A percentile compares a stretch with the other conserved stretches of the same genome.
phyloP scores from a whole-genome alignment of 176 grass and related monocot genomes.

The Olyra latifolia region DNA sequence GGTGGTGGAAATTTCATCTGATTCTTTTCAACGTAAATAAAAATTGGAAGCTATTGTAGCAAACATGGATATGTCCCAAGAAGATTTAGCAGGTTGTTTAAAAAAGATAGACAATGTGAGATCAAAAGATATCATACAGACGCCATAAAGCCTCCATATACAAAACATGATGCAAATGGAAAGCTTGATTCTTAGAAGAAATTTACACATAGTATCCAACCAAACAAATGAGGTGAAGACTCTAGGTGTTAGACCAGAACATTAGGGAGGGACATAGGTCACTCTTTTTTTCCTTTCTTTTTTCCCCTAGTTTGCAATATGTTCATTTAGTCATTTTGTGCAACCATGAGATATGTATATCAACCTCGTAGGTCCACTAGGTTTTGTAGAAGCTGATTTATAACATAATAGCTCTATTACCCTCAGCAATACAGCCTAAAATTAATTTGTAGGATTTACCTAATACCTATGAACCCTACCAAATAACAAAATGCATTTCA shows the following conservation, averaged over 20 bases:
- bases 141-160: background rate
- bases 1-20: no score
- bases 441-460: background rate
- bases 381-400: background rate
- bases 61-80: conserved; percentile 72
- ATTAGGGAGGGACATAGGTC: background rate
- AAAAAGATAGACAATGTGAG: background rate
- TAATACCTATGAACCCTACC: background rate
- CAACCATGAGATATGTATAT: background rate
- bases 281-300: background rate
- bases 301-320: background rate
- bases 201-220: background rate
- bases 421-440: background rate
- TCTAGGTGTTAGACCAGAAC: background rate
- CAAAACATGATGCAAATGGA: background rate
- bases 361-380: background rate
- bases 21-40: no score
- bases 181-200: background rate
- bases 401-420: background rate
- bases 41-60: conserved; percentile 47
- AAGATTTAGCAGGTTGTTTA: conserved; percentile 57
- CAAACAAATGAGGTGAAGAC: background rate
- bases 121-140: background rate
- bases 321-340: background rate
- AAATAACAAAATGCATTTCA: background rate